phyloP scores from a whole-genome alignment of 768 basidiomycete species.

The Chalciporus pseudorubinellus region DNA sequence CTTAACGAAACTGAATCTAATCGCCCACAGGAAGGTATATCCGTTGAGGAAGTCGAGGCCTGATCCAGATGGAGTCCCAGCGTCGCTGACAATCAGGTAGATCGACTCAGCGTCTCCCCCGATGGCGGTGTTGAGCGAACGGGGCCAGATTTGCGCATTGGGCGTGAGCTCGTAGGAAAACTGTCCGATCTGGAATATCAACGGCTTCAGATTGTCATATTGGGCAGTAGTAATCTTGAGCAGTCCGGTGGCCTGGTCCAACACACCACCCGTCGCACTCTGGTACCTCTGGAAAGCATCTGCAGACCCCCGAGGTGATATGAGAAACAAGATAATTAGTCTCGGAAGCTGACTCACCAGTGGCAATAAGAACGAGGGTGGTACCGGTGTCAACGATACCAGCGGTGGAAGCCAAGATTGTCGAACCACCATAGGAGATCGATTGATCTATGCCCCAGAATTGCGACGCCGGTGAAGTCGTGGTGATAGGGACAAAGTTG shows the following conservation, averaged over 20 bases:
- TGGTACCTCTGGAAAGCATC: constrained; percentile 29
- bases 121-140: constrained; percentile 28
- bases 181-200: constrained; percentile 29
- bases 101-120: constrained; percentile 26
- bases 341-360: background rate
- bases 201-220: constrained; percentile 21
- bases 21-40: constrained; percentile 14
- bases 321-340: background rate
- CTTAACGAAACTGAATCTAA: background rate
- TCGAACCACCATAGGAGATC: constrained; percentile 11
- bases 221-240: constrained; percentile 27
- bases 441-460: constrained; percentile 31
- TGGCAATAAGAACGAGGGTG: constrained; percentile 27
- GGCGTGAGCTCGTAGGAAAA: constrained; percentile 18
- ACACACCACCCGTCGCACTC: constrained; percentile 24
- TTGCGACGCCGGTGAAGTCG: constrained; percentile 19
- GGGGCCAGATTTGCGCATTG: constrained; percentile 36
- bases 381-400: background rate
- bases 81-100: constrained; percentile 30
- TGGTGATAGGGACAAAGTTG: constrained; percentile 19
- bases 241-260: constrained; percentile 30
- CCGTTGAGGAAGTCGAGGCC: constrained; percentile 27
- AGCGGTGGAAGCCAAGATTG: background rate
- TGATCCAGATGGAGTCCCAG: constrained; percentile 12
- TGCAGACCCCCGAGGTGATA: background rate